phyloP scores from a whole-genome alignment of 495 filamentous ascomycete species.

The Penicillium subrubescens region DNA sequence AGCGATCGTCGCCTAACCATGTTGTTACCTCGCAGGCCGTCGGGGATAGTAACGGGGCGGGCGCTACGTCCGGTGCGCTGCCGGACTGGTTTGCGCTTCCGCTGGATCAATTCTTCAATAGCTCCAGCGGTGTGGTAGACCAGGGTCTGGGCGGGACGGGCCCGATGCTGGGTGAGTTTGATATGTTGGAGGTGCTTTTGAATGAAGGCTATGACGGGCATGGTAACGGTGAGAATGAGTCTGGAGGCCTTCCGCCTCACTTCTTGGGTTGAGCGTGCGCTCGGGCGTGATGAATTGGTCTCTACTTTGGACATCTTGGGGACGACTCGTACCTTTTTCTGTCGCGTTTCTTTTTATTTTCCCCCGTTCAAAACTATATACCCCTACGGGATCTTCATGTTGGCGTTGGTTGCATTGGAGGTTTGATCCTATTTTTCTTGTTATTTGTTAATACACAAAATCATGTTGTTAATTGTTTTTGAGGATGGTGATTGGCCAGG shows the following conservation, averaged over 20 bases:
- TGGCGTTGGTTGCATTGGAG: conserved; percentile 15
- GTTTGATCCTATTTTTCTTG: background rate
- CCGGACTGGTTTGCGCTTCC: conserved; percentile 52
- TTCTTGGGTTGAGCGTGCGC: conserved; percentile 17
- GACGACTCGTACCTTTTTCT: background rate
- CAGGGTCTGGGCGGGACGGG: conserved; percentile 51
- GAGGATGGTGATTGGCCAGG: conserved; percentile 9
- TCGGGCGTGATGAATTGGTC: background rate
- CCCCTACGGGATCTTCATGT: conserved; percentile 21
- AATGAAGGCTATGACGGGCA: conserved; percentile 48
- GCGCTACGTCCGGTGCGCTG: conserved; percentile 33
- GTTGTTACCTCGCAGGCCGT: conserved; percentile 35
- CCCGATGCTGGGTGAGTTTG: conserved; percentile 51
- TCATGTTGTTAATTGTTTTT: background rate
- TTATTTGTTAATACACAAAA: background rate
- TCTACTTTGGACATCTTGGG: background rate
- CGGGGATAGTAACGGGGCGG: conserved; percentile 31
- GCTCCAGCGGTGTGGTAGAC: conserved; percentile 49
- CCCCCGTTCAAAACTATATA: conserved; percentile 25
- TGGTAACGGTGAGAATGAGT: conserved; percentile 28
- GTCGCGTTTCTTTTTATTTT: background rate
- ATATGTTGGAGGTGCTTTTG: conserved; percentile 51
- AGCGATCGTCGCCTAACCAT: conserved; percentile 30
- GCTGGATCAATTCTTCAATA: conserved; percentile 56
- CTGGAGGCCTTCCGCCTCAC: conserved; percentile 24